Evolutionary conservation across 495 filamentous ascomycete genomes (phyloP).

Genomic region (Podospora tetraspora): DNA sequence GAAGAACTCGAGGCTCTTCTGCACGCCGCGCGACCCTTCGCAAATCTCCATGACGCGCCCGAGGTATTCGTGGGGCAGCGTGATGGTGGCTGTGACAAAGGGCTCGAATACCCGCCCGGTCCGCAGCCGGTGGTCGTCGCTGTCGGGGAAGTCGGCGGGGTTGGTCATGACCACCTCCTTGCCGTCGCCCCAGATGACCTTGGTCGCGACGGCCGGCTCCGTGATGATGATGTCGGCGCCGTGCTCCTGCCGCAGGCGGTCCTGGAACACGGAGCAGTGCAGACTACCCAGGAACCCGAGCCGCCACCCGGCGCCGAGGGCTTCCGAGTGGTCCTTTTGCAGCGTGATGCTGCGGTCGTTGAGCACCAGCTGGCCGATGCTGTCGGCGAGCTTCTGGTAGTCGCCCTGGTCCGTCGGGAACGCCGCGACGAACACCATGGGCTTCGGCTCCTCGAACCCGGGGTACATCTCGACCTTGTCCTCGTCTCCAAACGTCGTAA

Average conservation of each 20-base stretch:
- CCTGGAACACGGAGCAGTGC: conserved; percentile 97
- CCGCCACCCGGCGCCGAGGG: conserved; percentile 88
- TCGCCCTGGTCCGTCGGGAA: conserved; percentile 88
- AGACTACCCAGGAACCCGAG: conserved; percentile 93
- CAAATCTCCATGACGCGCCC: conserved; percentile 94
- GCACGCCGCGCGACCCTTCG: conserved; percentile 80
- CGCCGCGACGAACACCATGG: conserved; percentile 97
- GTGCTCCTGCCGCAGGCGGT: conserved; percentile 91
- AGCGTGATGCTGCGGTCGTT: conserved; percentile 94
- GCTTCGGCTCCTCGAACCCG: conserved; percentile 95
- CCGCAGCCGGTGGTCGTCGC: conserved; percentile 52
- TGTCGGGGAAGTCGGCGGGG: conserved; percentile 79
- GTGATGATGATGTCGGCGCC: conserved; percentile 96
- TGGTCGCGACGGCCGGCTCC: conserved; percentile 88
- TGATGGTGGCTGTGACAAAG: conserved; percentile 79
- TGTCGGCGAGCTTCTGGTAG: conserved; percentile 84
- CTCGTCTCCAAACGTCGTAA: conserved; percentile 77
- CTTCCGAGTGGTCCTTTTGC: conserved; percentile 89
- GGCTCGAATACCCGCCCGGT: conserved; percentile 69
- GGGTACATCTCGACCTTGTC: conserved; percentile 72
- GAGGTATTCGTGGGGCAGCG: conserved; percentile 87
- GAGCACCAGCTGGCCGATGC: conserved; percentile 85
- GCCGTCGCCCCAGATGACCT: conserved; percentile 70
- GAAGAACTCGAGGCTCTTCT: conserved; percentile 84
- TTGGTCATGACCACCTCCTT: conserved; percentile 69